Evolutionary conservation across 2,329 filamentous ascomycete species (phyloP), one percentile per base, ranked within the genome.

Genomic region (Fusarium longipes): DNA sequence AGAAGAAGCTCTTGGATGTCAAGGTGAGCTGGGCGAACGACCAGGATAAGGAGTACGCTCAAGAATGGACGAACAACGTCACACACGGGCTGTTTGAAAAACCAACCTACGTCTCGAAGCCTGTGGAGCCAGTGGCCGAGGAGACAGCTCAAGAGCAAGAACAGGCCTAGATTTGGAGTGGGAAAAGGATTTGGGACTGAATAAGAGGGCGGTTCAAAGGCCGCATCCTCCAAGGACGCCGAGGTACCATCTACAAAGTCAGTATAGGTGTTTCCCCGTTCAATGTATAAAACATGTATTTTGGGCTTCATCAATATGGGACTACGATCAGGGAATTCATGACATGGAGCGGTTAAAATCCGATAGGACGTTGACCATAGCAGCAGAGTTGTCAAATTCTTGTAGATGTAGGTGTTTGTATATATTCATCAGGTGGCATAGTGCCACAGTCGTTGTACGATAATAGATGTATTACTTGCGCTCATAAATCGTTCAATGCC

Each of bases 11-110:
- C 15, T 60, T 82, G 22, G 73, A 74, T 25, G 82, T 82, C 1
- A 83, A 79, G 8, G 78, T 88, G 32, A 85, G 78, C 75, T 88
- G 86, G 86, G 74, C 77, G 22, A 80, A 86, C 66, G 78, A 81
- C 51, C 72, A 77, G 57, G 84, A 87, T 65, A 78, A 75, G 58
- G 75, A 80, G 30, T 83, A 80, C 61, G 86, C 85, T 0, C 63
- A 76, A 68, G 60, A 73, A 18, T 88, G 86, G 86, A 75, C 85
- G 9, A 62, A 70, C 9, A 88, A 88, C 56, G 86, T 88, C 66
- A 77, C 74, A n/a, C 86, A 88, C 67, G 74, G 79, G 11, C 65
- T 82, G 30, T 74, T 84, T 25, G 74, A 74, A 53, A 65, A 71
- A 32, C 70, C 74, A 6, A 57, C 68, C 18, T 70, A 75, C 56